Evolutionary conservation across 2,329 filamentous ascomycete species (phyloP).

Genomic region (Aulographum hederae): DNA sequence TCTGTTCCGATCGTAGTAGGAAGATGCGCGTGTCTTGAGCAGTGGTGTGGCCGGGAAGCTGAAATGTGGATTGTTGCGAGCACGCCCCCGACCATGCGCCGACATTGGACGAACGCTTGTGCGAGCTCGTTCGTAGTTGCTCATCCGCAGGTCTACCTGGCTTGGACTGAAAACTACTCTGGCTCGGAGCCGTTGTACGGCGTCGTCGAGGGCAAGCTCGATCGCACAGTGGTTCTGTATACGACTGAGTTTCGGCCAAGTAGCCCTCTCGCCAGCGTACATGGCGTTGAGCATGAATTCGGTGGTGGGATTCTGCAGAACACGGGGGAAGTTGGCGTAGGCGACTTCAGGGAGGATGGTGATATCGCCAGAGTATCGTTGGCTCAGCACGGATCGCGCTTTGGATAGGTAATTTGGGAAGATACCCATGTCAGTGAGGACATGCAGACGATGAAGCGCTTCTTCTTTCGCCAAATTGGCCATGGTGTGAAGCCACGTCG

Average conservation of each 20-base stretch:
- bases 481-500: slow-evolving; percentile 42
- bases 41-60: too few species aligned
- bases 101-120: too few species aligned
- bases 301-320: slow-evolving; percentile 67
- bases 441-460: slow-evolving; percentile 60
- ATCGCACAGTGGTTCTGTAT: slow-evolving; percentile 79
- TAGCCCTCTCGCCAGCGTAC: slow-evolving; percentile 63
- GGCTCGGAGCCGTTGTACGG: slow-evolving; percentile 50
- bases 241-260: slow-evolving; percentile 76
- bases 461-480: slow-evolving; percentile 64
- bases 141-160: slow-evolving; percentile 37
- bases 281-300: slow-evolving; percentile 75
- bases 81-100: too few species aligned
- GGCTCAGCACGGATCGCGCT: slow-evolving; percentile 61
- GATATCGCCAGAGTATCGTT: slow-evolving; percentile 88
- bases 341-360: slow-evolving; percentile 74
- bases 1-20: too few species aligned
- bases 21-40: too few species aligned
- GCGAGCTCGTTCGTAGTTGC: slow-evolving; percentile 1
- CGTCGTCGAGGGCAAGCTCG: slow-evolving; percentile 64
- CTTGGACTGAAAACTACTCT: slow-evolving; percentile 51
- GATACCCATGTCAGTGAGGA: slow-evolving; percentile 62
- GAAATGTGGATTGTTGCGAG: too few species aligned
- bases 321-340: slow-evolving; percentile 52
- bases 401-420: slow-evolving; percentile 68